phyloP scores from a whole-genome alignment of 768 basidiomycete genomes.

The Suillus subalutaceus region DNA sequence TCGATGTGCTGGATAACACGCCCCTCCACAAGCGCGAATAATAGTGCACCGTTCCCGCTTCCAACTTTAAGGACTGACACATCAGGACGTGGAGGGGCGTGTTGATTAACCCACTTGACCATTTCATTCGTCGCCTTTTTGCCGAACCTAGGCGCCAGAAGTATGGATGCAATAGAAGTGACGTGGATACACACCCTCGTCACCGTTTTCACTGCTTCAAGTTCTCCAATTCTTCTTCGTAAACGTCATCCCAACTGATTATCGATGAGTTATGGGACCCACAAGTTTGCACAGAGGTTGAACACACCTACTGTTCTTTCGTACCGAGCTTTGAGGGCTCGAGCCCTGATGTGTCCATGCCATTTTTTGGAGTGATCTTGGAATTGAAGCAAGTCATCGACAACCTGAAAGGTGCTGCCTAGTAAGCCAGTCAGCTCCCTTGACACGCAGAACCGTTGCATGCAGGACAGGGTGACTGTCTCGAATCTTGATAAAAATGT shows the following conservation, averaged over 20 bases:
- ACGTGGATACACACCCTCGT: constrained; percentile 61
- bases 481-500: neutral
- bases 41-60: constrained; percentile 76
- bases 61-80: constrained; percentile 77
- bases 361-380: constrained; percentile 1
- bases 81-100: constrained; percentile 50
- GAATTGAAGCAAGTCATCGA: neutral
- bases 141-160: constrained; percentile 64
- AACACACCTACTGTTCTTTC: constrained; percentile 66
- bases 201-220: constrained; percentile 69
- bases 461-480: neutral
- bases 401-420: neutral
- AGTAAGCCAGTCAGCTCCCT: neutral
- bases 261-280: constrained; percentile 4
- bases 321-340: constrained; percentile 77
- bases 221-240: constrained; percentile 68
- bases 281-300: neutral
- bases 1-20: constrained; percentile 55
- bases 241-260: constrained; percentile 77
- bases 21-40: constrained; percentile 61
- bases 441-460: neutral
- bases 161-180: neutral
- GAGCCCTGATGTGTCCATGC: constrained; percentile 48
- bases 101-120: constrained; percentile 68
- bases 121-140: constrained; percentile 75